These are phyloP conservation scores for Pilasporangium apinafurcum DNA, from an alignment of 352 stramenopile genomes.

Conservation along the genomic window DNA sequence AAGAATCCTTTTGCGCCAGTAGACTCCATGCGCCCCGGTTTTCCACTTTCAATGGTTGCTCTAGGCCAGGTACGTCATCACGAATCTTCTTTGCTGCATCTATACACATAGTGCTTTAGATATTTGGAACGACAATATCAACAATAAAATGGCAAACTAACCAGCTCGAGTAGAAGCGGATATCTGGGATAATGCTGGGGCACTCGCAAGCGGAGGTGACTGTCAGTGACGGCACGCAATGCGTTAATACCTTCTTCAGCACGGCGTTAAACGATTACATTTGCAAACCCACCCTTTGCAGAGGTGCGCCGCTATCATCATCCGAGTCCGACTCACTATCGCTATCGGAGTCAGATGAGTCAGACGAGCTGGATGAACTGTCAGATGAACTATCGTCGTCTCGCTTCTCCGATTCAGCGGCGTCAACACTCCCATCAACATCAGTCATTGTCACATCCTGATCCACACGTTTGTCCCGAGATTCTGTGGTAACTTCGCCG, in stretches of 20 bases:
- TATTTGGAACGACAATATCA: neutral
- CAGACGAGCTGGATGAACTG: constrained; percentile 75
- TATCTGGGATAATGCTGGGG: constrained; percentile 42
- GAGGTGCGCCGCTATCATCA: constrained; percentile 56
- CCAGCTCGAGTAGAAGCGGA: constrained; percentile 31
- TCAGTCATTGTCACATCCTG: constrained; percentile 50
- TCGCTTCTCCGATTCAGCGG: constrained; percentile 21
- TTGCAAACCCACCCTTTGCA: constrained; percentile 80
- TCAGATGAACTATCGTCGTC: constrained; percentile 34
- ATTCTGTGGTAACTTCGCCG: constrained; percentile 12
- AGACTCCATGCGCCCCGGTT: constrained; percentile 82
- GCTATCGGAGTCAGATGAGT: constrained; percentile 80
- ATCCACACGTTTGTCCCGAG: constrained; percentile 20
- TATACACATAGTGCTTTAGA: constrained; percentile 8
- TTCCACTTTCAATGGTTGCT: constrained; percentile 76
- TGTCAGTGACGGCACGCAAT: constrained; percentile 17
- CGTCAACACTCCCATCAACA: constrained; percentile 17
- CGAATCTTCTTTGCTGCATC: constrained; percentile 77
- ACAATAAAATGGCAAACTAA: constrained; percentile 16
- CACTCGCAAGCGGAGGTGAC: constrained; percentile 52
- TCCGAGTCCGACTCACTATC: constrained; percentile 84
- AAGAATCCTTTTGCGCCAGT: constrained; percentile 71
- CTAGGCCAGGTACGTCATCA: constrained; percentile 45
- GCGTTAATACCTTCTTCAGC: constrained; percentile 18
- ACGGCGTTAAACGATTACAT: constrained; percentile 18